Conservation (phyloP, 768 basidiomycete genomes). For the Cystobasidium tubakii region DNA sequence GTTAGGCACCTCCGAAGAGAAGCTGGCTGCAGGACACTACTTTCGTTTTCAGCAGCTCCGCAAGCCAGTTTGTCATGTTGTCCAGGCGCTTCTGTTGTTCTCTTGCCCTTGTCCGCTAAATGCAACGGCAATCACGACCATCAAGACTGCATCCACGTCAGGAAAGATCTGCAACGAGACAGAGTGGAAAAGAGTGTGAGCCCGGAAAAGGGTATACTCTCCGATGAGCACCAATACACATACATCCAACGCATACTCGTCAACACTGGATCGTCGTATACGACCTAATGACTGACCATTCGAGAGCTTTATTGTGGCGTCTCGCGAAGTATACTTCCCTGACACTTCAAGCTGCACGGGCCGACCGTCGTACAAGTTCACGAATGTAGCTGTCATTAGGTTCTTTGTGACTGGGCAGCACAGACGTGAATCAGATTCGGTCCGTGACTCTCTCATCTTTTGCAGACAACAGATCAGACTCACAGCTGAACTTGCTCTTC, state of each 20-base stretch:
- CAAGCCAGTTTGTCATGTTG: not conserved
- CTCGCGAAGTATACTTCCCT: slow-evolving; percentile 3
- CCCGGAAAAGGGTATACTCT: too few relatives aligned
- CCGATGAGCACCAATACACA: not conserved
- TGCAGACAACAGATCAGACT: not conserved
- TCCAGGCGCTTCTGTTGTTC: slow-evolving; percentile 3
- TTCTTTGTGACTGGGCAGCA: slow-evolving; percentile 15
- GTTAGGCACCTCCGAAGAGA: too few relatives aligned
- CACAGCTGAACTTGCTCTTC: slow-evolving; percentile 23
- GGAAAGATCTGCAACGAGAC: not conserved
- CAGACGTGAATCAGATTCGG: not conserved
- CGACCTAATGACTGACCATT: not conserved
- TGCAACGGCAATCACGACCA: not conserved
- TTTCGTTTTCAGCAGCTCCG: too few relatives aligned
- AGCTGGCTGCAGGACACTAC: too few relatives aligned
- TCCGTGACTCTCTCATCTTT: too few relatives aligned
- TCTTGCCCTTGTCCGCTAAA: slow-evolving; percentile 1
- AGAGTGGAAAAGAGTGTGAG: not conserved
- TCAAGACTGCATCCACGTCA: not conserved
- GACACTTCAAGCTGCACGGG: not conserved
- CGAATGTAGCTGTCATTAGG: not conserved
- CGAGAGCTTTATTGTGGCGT: not conserved
- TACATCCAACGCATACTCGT: not conserved
- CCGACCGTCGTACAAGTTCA: not conserved
- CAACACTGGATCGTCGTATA: not conserved